phyloP scores from a whole-genome alignment of 2,329 filamentous ascomycete genomes.

The Teratosphaeria gauchensis region DNA sequence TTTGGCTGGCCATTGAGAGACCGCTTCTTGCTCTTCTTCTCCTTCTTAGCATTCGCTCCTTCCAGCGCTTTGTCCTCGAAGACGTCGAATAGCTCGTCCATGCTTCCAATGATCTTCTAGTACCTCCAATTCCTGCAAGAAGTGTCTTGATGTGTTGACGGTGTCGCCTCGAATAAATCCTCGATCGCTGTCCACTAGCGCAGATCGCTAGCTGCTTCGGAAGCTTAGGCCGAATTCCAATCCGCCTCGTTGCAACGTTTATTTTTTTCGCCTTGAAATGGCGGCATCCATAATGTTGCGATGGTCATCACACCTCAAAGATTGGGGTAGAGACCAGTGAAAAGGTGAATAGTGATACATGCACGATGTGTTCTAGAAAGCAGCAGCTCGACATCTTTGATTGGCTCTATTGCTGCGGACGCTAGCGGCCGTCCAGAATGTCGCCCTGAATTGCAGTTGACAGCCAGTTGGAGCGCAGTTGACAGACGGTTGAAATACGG shows the following conservation, averaged over 20 bases:
- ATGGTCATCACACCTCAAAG: too few relatives aligned
- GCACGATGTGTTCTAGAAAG: not conserved
- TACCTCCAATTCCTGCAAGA: not conserved
- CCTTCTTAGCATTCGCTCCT: constrained; percentile 1
- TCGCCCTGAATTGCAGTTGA: not conserved
- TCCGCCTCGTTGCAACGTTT: not conserved
- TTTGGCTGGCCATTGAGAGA: constrained; percentile 75
- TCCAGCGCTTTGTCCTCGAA: constrained; percentile 20
- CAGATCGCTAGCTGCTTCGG: not conserved
- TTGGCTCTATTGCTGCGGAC: not conserved
- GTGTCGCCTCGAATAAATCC: not conserved
- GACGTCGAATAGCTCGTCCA: constrained; percentile 26
- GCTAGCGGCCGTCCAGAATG: not conserved
- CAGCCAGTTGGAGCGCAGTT: not conserved
- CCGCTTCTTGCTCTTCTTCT: constrained; percentile 32
- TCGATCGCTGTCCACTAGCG: not conserved
- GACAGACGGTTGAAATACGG: not conserved
- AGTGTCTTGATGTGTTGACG: not conserved
- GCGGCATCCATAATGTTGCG: too few relatives aligned
- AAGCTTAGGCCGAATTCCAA: not conserved
- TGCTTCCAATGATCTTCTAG: not conserved
- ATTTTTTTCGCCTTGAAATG: not conserved
- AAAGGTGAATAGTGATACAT: too few relatives aligned
- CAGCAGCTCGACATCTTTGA: not conserved
- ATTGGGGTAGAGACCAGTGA: too few relatives aligned